Conservation (phyloP, 2,329 filamentous ascomycete genomes). For the Botrytis galanthina region DNA sequence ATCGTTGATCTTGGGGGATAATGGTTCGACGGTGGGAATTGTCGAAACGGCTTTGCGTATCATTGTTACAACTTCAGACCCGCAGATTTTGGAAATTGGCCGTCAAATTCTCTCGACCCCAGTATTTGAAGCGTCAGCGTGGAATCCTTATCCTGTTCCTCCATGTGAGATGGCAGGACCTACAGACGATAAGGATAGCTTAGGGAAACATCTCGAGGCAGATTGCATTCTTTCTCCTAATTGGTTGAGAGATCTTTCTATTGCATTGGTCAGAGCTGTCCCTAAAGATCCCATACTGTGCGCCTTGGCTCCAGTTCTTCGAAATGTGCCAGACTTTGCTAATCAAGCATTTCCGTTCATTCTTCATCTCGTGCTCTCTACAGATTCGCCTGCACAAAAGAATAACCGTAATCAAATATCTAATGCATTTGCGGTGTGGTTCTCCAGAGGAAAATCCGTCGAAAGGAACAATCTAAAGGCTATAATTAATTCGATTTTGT, state of each 20-base stretch:
- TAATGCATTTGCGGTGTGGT: slow-evolving; percentile 60
- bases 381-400: slow-evolving; percentile 62
- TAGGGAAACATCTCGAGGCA: slow-evolving; percentile 19
- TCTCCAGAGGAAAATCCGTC: slow-evolving; percentile 48
- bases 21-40: slow-evolving; percentile 55
- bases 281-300: slow-evolving; percentile 65
- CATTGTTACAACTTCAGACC: slow-evolving; percentile 48
- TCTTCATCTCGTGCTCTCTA: slow-evolving; percentile 74
- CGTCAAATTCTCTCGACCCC: slow-evolving; percentile 52
- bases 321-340: slow-evolving; percentile 66
- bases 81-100: slow-evolving; percentile 48
- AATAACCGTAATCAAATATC: slow-evolving; percentile 63
- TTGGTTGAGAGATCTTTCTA: slow-evolving; percentile 64
- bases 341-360: slow-evolving; percentile 77
- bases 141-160: slow-evolving; percentile 54
- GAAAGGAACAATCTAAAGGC: slow-evolving; percentile 65
- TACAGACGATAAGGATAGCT: slow-evolving; percentile 8
- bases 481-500: slow-evolving; percentile 76
- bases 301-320: slow-evolving; percentile 64
- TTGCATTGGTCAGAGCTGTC: slow-evolving; percentile 59
- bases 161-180: slow-evolving; percentile 47
- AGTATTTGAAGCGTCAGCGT: slow-evolving; percentile 54
- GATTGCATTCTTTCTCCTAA: slow-evolving; percentile 44
- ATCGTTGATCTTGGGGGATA: slow-evolving; percentile 57
- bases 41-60: slow-evolving; percentile 59